Evolutionary conservation across 2,329 filamentous ascomycete genomes (phyloP), one percentile per base, ranked within the genome.

Genomic region (Aphanocladium album): DNA sequence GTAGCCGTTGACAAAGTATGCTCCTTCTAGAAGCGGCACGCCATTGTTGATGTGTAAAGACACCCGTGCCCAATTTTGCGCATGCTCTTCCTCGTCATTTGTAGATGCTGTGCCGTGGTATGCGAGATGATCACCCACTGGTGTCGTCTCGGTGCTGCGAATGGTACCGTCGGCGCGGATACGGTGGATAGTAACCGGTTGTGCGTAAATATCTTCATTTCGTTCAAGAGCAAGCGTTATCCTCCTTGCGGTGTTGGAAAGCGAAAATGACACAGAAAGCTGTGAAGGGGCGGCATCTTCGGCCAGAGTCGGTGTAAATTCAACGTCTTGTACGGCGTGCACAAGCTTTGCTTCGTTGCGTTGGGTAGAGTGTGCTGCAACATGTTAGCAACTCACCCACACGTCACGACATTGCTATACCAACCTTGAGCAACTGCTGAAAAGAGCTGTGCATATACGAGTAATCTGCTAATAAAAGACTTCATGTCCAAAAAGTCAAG

Each of bases 1-100:
- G 47, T 53, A 46, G 52, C 62, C 64, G 35, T 63, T 45, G 1
- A 63, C 16, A 33, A 47, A 61, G 25, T 64, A 65, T 5, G 64
- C 64, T 2, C 64, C 64, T 27, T 64, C 57, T 5, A 61, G 19
- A 0, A 65, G 47, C 33, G 57, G 59, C 17, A 47, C 47, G 7
- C 57, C 61, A 14, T 58, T 35, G 19, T 46, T 41, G 5, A 52
- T 23, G 12, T 59, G 60, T 27, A 63, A 14, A 12, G 63, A 49
- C 21, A 65, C 47, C 17, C 63, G 57, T 16, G 61, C 61, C 63
- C 63, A 64, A 14, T 63, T 50, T 19, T 55, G 17, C 19, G 9
- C 37, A 7, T 21, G 45, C 1, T 30, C 33, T 2, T 51, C 19
- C 21, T 23, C 19, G 1, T 30, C 49, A 25, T 25, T 33, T 41